Evolutionary conservation across 768 basidiomycete species (phyloP), one percentile per base, ranked within the genome.

Genomic region (Rhodotorula kratochvilovae): DNA sequence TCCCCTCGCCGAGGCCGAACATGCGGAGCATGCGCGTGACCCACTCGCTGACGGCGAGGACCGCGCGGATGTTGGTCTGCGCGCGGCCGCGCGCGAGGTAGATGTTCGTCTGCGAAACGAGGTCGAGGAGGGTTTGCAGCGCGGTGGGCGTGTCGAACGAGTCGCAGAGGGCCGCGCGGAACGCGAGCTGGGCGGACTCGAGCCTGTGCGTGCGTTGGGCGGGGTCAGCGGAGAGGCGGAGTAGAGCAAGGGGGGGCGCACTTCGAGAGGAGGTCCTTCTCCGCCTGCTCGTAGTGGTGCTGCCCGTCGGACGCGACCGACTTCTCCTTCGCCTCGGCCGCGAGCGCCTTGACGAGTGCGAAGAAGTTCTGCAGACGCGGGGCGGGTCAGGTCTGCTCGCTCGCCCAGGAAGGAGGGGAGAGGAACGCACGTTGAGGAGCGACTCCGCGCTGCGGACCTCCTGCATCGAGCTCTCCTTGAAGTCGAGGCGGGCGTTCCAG

Each of bases 111-210:
- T 86, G 85, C 7, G 90, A 90, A 57, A 97, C 87, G 48, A 98
- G 83, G 70, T 93, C 89, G 21, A 89, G 85, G 27, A 98, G 81
- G 66, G 87, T 82, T 76, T 86, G 85, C 33, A 98, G 80, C 0
- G 92, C 94, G 27, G 82, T 84, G 5, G 93, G 92, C 1, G 96
- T 98, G 80, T 98, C 94, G 85, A 98, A 96, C 0, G 94, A 97
- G 80, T 99, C 95, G 81, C 90, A 94, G 58, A 99, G 87, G 0
- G 93, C 90, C 21, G 82, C 84, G 63, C 91, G 87, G 85, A 99
- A 95, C 15, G 85, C 84, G 53, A 84, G 76, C 79, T 94, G 94
- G 58, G 87, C 86, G 63, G 86, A 82, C 74, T 89, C 84, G 46
- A 94, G 83, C 76, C 92, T 96, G 76, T 3, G 57, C 1, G 35